Percentiles rank a stretch among this genome's conserved stretches.
These are phyloP conservation scores for Emericellopsis atlantica DNA, from an alignment of 2,329 filamentous ascomycete genomes.

Conservation along the genomic window DNA sequence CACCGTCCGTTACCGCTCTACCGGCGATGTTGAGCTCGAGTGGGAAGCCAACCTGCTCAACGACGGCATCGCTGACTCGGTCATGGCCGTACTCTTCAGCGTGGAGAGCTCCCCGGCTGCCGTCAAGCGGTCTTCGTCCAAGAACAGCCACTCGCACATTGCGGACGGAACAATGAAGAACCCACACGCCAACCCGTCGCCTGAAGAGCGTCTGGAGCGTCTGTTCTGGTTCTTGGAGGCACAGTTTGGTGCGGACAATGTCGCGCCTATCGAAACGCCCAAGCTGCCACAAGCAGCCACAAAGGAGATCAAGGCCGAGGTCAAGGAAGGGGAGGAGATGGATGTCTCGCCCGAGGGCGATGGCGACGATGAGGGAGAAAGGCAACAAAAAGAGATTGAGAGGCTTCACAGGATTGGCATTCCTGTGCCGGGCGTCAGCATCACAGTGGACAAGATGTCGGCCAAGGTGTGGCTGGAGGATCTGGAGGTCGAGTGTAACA, in stretches of 20 bases:
- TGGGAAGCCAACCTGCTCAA: conserved; percentile 99
- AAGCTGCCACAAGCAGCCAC: conserved; percentile 29
- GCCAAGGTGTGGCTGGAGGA: conserved; percentile 89
- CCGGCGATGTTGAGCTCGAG: conserved; percentile 77
- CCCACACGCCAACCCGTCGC: conserved; percentile 58
- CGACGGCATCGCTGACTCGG: conserved; percentile 93
- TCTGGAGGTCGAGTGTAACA: conserved; percentile 76
- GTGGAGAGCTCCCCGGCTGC: conserved; percentile 91
- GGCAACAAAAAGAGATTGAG: conserved; percentile 59
- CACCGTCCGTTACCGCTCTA: conserved; percentile 61
- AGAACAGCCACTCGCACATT: conserved; percentile 17
- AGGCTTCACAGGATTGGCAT: conserved; percentile 75
- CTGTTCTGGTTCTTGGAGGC: conserved; percentile 95
- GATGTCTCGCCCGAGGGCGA: conserved; percentile 20
- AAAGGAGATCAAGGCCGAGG: conserved; percentile 8
- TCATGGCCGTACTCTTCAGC: conserved; percentile 83
- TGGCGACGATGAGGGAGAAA: conserved; percentile 35
- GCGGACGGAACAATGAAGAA: conserved; percentile 37
- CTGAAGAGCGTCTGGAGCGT: conserved; percentile 68
- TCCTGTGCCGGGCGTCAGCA: conserved; percentile 77
- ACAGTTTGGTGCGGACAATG: conserved; percentile 78
- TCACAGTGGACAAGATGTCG: conserved; percentile 76
- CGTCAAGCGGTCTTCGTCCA: conserved; percentile 53
- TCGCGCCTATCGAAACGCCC: conserved; percentile 61
- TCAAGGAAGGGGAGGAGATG: conserved; percentile 12